Evolutionary conservation across 306 rosid species (phyloP), one percentile per base, ranked within the genome.

Genomic region (Vicia faba): DNA sequence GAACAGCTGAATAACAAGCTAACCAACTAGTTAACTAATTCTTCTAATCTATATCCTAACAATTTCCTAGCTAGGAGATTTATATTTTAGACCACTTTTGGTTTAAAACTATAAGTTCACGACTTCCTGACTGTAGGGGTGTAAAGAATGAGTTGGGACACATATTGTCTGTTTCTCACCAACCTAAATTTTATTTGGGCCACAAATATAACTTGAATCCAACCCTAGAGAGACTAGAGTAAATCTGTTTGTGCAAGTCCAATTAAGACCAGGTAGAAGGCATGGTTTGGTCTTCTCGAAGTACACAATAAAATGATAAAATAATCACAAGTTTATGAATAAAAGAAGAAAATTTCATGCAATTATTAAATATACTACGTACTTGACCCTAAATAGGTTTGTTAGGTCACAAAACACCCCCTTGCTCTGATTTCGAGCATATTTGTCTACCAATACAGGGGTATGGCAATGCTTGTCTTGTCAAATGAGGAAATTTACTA

Each of bases 21-120:
- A 33, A 33, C 38, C 9, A 33, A 7, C 8, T 33, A 33, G 38
- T 33, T 33, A 33, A 33, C 38, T 33, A 33, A 7, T 33, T 33
- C 9, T 33, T 33, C 38, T 33, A 33, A 33, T 33, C 38, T 33
- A 33, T 7, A 33, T 33, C 38, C 38, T 33, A 33, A 33, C 38
- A 33, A 64, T 41, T 50, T 66, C 9, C 10, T 67, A 50, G 46
- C 61, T 6, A 51, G 56, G 61, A 51, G 41, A 46, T 68, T 28
- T 67, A 36, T 40, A 54, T 55, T 68, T 18, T 67, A 36, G 50
- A 54, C 61, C 5, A 4, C 39, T 29, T 59, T 16, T 35, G 29
- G 45, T 59, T 33, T 59, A 59, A 35, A 59, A 35, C 16, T 59
- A 33, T 33, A 33, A 31, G 19, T 35, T 9, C 35, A 12, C 2